These are phyloP conservation scores for Pittosporum tobira DNA, from an alignment of 129 eudicot genomes.

Conservation along the genomic window DNA sequence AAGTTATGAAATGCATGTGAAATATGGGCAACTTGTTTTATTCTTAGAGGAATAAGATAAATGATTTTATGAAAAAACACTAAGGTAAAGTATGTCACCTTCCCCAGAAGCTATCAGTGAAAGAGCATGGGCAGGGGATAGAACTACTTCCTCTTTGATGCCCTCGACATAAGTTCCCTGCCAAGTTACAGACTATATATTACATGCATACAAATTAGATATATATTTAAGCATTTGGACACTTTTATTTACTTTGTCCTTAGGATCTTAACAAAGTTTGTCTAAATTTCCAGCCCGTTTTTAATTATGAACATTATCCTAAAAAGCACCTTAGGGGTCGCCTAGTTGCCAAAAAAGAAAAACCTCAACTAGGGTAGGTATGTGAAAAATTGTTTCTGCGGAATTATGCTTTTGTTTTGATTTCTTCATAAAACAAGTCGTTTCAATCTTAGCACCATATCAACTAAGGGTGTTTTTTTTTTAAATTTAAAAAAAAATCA, in stretches of 20 bases:
- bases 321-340: too few relatives aligned
- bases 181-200: background rate
- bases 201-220: background rate
- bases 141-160: slow-evolving; percentile 83
- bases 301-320: too few relatives aligned
- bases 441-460: background rate
- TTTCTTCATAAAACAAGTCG: background rate
- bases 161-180: slow-evolving; percentile 92
- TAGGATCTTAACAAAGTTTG: background rate
- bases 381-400: too few relatives aligned
- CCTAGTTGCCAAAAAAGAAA: too few relatives aligned
- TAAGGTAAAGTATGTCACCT: slow-evolving; percentile 34
- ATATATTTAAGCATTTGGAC: background rate
- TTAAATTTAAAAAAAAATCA: too few relatives aligned
- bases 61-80: background rate
- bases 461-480: too few relatives aligned
- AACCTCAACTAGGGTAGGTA: too few relatives aligned
- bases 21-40: background rate
- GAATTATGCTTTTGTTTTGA: too few relatives aligned
- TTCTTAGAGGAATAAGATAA: background rate
- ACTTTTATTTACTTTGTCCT: background rate
- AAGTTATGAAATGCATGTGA: too few relatives aligned
- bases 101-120: slow-evolving; percentile 83
- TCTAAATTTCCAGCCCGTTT: background rate
- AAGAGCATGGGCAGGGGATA: slow-evolving; percentile 86